Evolutionary conservation across 495 filamentous ascomycete genomes (phyloP).

Genomic region (Bryoglossum gracile): DNA sequence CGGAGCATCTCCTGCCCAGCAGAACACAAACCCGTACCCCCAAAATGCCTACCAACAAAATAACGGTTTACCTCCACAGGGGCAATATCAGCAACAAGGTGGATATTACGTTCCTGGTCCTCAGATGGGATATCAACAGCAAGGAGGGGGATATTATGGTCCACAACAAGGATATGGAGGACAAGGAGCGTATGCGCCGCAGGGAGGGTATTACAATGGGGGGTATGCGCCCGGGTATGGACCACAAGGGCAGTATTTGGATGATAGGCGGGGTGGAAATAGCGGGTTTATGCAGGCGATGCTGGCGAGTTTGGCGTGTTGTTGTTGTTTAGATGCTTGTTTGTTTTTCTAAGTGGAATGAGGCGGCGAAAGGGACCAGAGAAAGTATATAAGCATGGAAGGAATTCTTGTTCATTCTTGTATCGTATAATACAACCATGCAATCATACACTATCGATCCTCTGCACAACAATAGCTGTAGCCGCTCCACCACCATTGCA

Average conservation of each 20-base stretch:
- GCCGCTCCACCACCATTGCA: conserved; percentile 95
- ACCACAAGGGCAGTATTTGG: conserved; percentile 21
- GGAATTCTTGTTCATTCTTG: not conserved
- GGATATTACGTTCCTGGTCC: conserved; percentile 18
- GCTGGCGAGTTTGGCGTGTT: conserved; percentile 22
- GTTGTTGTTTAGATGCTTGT: conserved; percentile 26
- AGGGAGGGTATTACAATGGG: conserved; percentile 13
- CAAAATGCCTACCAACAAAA: too few species aligned
- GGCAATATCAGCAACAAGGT: not conserved
- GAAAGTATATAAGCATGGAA: not conserved
- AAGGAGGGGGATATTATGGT: conserved; percentile 8
- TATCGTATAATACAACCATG: too few species aligned
- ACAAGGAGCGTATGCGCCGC: conserved; percentile 14
- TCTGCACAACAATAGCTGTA: conserved; percentile 86
- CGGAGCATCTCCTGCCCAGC: conserved; percentile 1
- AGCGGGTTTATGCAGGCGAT: conserved; percentile 17
- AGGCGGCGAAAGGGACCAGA: not conserved
- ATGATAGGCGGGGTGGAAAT: conserved; percentile 6
- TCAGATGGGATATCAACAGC: conserved; percentile 15
- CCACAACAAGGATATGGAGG: conserved; percentile 12
- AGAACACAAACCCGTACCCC: not conserved
- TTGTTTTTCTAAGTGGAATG: conserved; percentile 18
- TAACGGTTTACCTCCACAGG: too few species aligned
- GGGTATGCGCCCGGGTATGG: conserved; percentile 17
- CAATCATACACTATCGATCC: conserved; percentile 57